Conservation (phyloP, 2,329 filamentous ascomycete genomes). For the Fusarium redolens region DNA sequence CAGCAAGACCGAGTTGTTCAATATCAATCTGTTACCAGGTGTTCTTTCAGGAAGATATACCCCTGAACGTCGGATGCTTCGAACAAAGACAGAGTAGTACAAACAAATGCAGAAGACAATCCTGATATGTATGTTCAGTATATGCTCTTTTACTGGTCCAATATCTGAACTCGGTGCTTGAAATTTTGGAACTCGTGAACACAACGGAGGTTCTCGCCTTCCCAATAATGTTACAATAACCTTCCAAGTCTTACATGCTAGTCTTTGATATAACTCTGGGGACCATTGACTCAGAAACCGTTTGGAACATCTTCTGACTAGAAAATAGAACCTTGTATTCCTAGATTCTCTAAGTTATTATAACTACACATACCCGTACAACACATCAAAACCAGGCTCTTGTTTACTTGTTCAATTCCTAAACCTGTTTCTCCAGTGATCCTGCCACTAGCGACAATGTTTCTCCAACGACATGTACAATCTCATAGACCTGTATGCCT, state of each 20-base stretch:
- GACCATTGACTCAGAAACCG: too few species aligned
- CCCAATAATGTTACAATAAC: not conserved
- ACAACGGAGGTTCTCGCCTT: not conserved
- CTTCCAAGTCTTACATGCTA: not conserved
- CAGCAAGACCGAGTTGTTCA: not conserved
- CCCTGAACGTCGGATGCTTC: not conserved
- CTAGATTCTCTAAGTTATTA: not conserved
- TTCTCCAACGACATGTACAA: slow-evolving; percentile 21
- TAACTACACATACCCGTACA: not conserved
- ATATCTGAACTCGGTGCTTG: too few species aligned
- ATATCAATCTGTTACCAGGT: not conserved
- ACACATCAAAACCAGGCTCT: not conserved
- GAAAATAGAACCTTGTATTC: not conserved
- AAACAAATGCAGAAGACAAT: not conserved
- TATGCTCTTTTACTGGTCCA: not conserved
- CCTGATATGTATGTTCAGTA: not conserved
- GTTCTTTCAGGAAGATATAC: not conserved
- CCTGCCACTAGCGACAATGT: not conserved
- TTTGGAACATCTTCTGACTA: not conserved
- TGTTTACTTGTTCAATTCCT: not conserved
- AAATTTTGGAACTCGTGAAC: not conserved
- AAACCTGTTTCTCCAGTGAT: not conserved
- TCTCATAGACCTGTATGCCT: slow-evolving; percentile 29
- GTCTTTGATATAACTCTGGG: not conserved
- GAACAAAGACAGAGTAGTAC: not conserved